Evolutionary conservation across 2,329 filamentous ascomycete genomes (phyloP), one percentile per base, ranked within the genome.

Genomic region (Ceratocystis eucalypticola): DNA sequence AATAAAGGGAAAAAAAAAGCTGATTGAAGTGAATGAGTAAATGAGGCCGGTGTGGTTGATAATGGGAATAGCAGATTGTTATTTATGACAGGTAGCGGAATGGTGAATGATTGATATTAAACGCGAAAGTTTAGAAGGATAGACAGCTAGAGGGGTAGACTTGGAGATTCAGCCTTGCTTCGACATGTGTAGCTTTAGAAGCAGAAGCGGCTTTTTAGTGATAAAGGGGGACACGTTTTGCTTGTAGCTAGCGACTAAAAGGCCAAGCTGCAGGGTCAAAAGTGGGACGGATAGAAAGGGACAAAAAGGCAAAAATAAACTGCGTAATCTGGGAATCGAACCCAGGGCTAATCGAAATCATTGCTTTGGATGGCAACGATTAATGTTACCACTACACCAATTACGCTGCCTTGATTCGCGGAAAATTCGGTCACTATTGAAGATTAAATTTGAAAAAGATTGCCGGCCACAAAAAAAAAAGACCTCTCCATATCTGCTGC

Each of bases 61-160:
- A 53, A 53, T 25, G 12, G 20, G 5, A 53, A 53, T 53, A 53
- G 20, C 48, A 25, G 8, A 10, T 37, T 37, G 33, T 37, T 37
- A 37, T 37, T 37, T 37, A 37, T 37, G 8, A 37, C 33, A 12
- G 33, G 33, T 37, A 12, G 10, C 8, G 33, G 20, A 53, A 53
- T 25, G 20, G 20, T 10, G 3, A 10, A 53, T 28, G 48, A 53
- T 53, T 3, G 25, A 53, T 28, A 28, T 53, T 10, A 12, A 53
- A 17, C 6, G 3, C 22, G 12, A 25, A n/a, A 41, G 20, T 25
- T 12, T 17, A 61, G 15, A 33, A 28, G 5, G 30, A 50, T 57
- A 57, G 45, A 59, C 30, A 45, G 15, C 48, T 22, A n/a, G 50
- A 61, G 53, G 64, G 64, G 50, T 30, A 65, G 64, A 22, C 45